Base-by-base conservation (phyloP, 768 basidiomycete species). In the Rhizopogon rudus region DNA sequence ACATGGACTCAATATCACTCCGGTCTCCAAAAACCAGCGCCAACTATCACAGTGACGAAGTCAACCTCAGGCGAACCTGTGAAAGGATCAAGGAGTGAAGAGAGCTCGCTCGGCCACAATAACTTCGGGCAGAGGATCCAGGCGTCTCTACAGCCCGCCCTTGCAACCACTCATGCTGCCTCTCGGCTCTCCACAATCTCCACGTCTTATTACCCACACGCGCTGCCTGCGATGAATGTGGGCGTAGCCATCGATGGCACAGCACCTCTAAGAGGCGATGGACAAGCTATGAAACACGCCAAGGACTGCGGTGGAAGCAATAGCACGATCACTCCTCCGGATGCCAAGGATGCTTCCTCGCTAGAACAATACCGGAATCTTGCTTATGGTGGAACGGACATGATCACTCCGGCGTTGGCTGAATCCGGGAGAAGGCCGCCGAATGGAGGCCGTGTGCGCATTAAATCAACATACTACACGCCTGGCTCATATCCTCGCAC, bases 391-490 rank as follows among this genome's bases (percentile, higher is more conserved):
- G 81, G 79, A 39, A 76, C 78, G 40, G 81, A 82, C 53, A 64
- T 77, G 29, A 61, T 66, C 3, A 81, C 82, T 8, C 81, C 82
- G 25, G 53, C 44, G 53, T 68, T 53, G 44, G 59, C 42, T 55
- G 61, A 60, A 67, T 63, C 42, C 1, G 62, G 64, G 48, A 53
- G 55, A 40, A 58, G 42, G 3, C 61, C 62, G 29, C 67, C 66
- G 49, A 71, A 62, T 46, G 81, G 79, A 54, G 83, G 87, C 40
- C 82, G 87, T 39, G 80, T 79, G 45, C 80, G 80, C 37, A 83
- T 88, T 60, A 86, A 87, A 65, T 87, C 86, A 8, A 78, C 85
- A 6, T 86, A 89, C 62, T 83, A 81, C 55, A 77, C 80, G 8
- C 75, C 79, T 4, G 76, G 81, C 6, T 67, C 75, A 40, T 79